Conservation (phyloP, 2,329 filamentous ascomycete genomes). For the Aspergillus fijiensis region DNA sequence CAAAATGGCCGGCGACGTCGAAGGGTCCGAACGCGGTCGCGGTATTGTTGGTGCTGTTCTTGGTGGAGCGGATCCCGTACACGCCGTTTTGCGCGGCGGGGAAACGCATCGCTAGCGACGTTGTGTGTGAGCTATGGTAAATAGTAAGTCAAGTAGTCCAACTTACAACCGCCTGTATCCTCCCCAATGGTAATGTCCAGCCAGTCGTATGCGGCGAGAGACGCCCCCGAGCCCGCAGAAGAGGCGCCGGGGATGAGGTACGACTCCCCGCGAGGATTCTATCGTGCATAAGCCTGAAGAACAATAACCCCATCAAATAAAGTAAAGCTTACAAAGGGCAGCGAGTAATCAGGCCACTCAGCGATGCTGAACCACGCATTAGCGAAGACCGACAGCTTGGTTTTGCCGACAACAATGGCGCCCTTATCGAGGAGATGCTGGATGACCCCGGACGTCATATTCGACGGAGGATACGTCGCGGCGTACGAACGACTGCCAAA, state of each 20-base stretch:
- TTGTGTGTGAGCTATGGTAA: no score
- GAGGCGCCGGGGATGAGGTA: conserved; percentile 31
- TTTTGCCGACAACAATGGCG: conserved; percentile 25
- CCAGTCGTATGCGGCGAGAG: conserved; percentile 41
- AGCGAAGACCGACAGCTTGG: conserved; percentile 35
- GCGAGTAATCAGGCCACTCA: conserved; percentile 19
- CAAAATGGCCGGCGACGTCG: no score
- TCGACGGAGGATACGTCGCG: no score
- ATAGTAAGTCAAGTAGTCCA: no score
- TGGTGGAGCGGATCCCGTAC: conserved; percentile 36
- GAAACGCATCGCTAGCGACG: conserved; percentile 36
- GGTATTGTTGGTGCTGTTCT: no score
- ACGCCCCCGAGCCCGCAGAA: conserved; percentile 31
- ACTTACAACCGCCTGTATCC: conserved; percentile 44
- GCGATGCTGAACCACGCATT: conserved; percentile 20
- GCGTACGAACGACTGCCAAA: no score
- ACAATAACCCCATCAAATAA: no score
- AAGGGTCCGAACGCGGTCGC: no score
- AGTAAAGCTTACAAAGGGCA: no score
- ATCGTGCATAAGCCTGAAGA: conserved; percentile 12
- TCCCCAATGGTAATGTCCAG: conserved; percentile 40
- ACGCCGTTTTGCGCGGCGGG: conserved; percentile 46
- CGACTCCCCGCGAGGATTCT: conserved; percentile 39
- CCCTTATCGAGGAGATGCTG: no score
- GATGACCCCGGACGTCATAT: no score